Percentiles rank a stretch among this genome's conserved stretches.
These are phyloP conservation scores for Aureobasidium sp. DNA, from an alignment of 2,329 filamentous ascomycete genomes.

Conservation along the genomic window DNA sequence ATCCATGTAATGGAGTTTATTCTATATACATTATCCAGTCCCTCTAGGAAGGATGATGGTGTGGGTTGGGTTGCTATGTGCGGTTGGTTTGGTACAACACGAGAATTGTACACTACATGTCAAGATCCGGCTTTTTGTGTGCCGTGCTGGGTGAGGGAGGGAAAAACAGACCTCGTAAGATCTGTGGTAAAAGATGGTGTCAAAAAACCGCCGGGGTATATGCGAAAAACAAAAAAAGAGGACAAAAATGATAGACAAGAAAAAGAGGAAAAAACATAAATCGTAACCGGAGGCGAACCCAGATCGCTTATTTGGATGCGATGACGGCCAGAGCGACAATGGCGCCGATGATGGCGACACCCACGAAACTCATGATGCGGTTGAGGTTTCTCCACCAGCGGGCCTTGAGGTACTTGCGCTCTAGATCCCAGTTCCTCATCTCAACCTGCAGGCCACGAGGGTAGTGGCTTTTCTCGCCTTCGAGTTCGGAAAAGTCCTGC, in stretches of 20 bases:
- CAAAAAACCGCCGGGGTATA: not conserved
- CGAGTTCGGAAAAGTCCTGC: not conserved
- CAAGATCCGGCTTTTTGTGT: no score
- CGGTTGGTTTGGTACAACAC: not conserved
- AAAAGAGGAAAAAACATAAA: not conserved
- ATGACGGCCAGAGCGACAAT: constrained; percentile 28
- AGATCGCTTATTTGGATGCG: constrained; percentile 19
- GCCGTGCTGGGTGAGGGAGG: no score
- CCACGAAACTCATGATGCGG: constrained; percentile 30
- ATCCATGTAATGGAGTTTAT: not conserved
- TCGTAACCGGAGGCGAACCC: not conserved
- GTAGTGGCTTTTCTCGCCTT: constrained; percentile 1
- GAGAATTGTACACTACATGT: not conserved
- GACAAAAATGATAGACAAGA: not conserved
- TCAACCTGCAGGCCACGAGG: constrained; percentile 1
- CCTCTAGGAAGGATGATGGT: not conserved
- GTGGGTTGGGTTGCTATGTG: not conserved
- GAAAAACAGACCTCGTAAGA: not conserved
- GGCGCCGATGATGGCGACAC: constrained; percentile 26
- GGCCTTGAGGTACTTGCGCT: constrained; percentile 26
- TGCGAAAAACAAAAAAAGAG: no score
- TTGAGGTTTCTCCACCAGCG: constrained; percentile 31
- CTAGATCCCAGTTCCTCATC: constrained; percentile 22
- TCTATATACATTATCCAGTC: constrained; percentile 1
- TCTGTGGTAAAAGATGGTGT: not conserved